Conservation (phyloP, 306 rosid genomes). For the Lathyrus oleraceus region DNA sequence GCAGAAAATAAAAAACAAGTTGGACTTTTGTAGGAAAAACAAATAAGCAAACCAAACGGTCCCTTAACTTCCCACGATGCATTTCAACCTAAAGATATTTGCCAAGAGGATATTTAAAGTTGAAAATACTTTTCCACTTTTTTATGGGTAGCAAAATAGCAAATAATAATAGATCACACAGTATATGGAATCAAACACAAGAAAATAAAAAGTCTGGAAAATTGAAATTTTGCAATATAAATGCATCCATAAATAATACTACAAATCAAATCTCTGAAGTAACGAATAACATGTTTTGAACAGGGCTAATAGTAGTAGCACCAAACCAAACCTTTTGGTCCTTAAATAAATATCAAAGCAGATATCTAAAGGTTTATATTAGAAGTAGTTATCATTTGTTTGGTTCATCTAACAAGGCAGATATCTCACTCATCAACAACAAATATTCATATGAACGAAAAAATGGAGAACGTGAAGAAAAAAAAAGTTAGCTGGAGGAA, state of each 20-base stretch:
- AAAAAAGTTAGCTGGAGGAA: slow-evolving; percentile 11
- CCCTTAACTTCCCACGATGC: neutral
- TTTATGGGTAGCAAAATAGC: neutral
- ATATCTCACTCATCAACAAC: neutral
- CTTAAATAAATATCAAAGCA: slow-evolving; percentile 10
- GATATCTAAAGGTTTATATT: slow-evolving; percentile 6
- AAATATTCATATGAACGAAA: neutral
- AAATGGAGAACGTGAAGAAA: slow-evolving; percentile 2
- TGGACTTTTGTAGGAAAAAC: neutral
- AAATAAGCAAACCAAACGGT: neutral
- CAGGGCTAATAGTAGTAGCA: slow-evolving; percentile 9
- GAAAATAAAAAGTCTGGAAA: neutral
- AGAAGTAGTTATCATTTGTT: neutral
- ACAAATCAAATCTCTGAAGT: slow-evolving; percentile 8
- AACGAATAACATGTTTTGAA: slow-evolving; percentile 13
- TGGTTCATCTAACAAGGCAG: neutral
- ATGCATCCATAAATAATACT: neutral
- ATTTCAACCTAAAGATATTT: neutral
- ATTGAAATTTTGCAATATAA: slow-evolving; percentile 10
- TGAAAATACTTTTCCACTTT: slow-evolving; percentile 1
- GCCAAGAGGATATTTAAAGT: slow-evolving; percentile 11
- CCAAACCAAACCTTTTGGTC: slow-evolving; percentile 9
- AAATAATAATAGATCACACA: slow-evolving; percentile 1
- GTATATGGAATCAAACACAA: neutral
- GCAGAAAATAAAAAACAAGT: neutral